phyloP scores from a whole-genome alignment of 2,329 filamentous ascomycete genomes.

The Tolypocladium tropicale region DNA sequence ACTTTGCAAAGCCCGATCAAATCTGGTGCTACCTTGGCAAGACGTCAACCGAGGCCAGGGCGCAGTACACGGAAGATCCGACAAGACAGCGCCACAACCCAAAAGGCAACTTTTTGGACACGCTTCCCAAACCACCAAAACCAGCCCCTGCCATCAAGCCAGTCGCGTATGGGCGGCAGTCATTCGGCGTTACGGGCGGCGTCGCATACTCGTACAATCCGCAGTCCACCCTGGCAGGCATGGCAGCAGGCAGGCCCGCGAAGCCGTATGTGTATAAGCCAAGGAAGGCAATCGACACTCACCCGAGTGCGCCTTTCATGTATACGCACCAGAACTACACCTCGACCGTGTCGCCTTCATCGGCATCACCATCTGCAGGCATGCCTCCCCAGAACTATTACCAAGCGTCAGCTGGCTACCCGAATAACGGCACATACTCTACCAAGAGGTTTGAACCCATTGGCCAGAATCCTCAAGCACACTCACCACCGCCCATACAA shows the following conservation, averaged over 20 bases:
- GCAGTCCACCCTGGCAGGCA: background rate
- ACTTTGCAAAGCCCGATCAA: slow-evolving; percentile 62
- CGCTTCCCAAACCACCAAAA: slow-evolving; percentile 45
- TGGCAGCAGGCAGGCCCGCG: slow-evolving; percentile 17
- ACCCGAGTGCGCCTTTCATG: slow-evolving; percentile 9
- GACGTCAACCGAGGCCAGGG: slow-evolving; percentile 78
- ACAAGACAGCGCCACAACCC: slow-evolving; percentile 48
- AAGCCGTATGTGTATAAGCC: slow-evolving; percentile 47
- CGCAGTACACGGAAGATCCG: slow-evolving; percentile 80
- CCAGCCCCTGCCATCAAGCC: slow-evolving; percentile 18
- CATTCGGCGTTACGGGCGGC: slow-evolving; percentile 7
- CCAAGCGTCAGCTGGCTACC: background rate
- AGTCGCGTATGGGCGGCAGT: slow-evolving; percentile 6
- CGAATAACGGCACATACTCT: background rate
- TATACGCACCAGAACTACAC: slow-evolving; percentile 16
- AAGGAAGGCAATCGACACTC: slow-evolving; percentile 21
- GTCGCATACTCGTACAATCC: slow-evolving; percentile 5
- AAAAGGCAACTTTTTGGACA: slow-evolving; percentile 63
- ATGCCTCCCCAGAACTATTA: slow-evolving; percentile 6
- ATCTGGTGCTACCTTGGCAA: slow-evolving; percentile 84
- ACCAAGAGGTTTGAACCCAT: slow-evolving; percentile 13
- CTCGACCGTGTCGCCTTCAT: slow-evolving; percentile 4
- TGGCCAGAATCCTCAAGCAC: slow-evolving; percentile 3
- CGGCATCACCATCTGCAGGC: slow-evolving; percentile 5
- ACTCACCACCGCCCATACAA: background rate